Conservation (phyloP, 2,329 filamentous ascomycete species). For the Leptoxyphium fumago region DNA sequence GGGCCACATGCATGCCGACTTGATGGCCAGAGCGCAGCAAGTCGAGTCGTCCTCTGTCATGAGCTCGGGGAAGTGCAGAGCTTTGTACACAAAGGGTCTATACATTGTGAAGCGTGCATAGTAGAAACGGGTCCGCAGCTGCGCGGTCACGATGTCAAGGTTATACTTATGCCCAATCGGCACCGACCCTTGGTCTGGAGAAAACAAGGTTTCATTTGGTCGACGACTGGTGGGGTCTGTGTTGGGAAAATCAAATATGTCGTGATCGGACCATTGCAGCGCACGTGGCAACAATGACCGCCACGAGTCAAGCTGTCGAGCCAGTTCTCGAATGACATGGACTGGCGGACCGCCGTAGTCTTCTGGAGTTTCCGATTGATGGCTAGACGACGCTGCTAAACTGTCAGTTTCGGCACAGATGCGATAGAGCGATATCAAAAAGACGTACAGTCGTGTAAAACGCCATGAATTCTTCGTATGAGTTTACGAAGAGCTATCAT, state of each 20-base stretch:
- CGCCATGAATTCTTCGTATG: constrained; percentile 37
- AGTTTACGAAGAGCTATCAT: constrained; percentile 43
- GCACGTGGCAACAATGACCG: constrained; percentile 38
- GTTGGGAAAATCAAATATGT: constrained; percentile 28
- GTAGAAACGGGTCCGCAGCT: constrained; percentile 44
- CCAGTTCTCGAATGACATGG: constrained; percentile 36
- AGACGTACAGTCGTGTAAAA: constrained; percentile 37
- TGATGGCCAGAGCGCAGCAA: constrained; percentile 42
- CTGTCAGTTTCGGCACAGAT: neutral
- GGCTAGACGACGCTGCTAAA: constrained; percentile 1
- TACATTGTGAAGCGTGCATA: constrained; percentile 44
- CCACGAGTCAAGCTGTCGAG: constrained; percentile 43
- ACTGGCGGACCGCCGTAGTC: constrained; percentile 25
- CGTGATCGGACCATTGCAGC: constrained; percentile 44
- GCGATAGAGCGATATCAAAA: neutral
- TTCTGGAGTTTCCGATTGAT: constrained; percentile 16
- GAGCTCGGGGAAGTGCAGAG: constrained; percentile 40
- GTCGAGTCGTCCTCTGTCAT: constrained; percentile 40
- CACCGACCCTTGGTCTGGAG: constrained; percentile 30
- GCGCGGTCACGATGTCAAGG: constrained; percentile 41
- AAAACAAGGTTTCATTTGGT: constrained; percentile 28
- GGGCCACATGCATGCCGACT: constrained; percentile 45
- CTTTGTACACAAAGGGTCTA: constrained; percentile 45
- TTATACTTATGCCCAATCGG: constrained; percentile 36
- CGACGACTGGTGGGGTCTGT: constrained; percentile 13